A percentile compares a stretch with the other conserved stretches of the same genome.
Evolutionary conservation across 805 yeast genomes (phyloP).

Genomic region (Teunomyces aglyptinius): DNA sequence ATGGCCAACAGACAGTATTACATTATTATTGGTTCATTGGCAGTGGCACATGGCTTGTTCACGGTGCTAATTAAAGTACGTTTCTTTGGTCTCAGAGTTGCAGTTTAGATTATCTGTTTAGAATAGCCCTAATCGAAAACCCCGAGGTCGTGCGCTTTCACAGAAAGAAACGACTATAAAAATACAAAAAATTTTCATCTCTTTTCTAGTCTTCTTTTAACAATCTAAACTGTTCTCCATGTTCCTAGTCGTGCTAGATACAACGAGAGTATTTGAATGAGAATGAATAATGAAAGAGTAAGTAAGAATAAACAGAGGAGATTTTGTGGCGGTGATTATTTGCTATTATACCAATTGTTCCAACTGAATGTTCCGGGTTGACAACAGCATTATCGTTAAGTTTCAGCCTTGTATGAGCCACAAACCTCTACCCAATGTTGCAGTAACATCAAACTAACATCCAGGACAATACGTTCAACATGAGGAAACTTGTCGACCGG

Average conservation of each 20-base stretch:
- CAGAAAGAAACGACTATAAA: conserved; percentile 5
- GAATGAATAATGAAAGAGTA: conserved; percentile 6
- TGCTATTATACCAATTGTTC: conserved; percentile 57
- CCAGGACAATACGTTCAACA: conserved; percentile 12
- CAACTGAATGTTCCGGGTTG: conserved; percentile 55
- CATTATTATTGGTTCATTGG: conserved; percentile 40
- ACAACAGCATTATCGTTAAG: conserved; percentile 56
- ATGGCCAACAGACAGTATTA: conserved; percentile 33
- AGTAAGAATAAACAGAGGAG: neutral
- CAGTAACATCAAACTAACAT: conserved; percentile 1
- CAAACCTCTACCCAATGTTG: neutral
- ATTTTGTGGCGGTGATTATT: conserved; percentile 43
- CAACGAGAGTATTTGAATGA: conserved; percentile 8
- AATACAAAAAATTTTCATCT: conserved; percentile 6
- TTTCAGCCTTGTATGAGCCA: conserved; percentile 63
- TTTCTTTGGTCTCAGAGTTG: conserved; percentile 49
- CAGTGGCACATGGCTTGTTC: conserved; percentile 52
- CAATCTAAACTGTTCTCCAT: conserved; percentile 1
- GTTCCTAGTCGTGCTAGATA: conserved; percentile 4
- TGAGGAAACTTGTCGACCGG: conserved; percentile 50
- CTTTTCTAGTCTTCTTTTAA: neutral
- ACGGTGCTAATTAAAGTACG: conserved; percentile 63
- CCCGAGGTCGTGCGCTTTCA: conserved; percentile 8
- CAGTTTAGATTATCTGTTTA: neutral
- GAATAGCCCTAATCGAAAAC: conserved; percentile 5